Evolutionary conservation across 2,329 filamentous ascomycete species (phyloP), one percentile per base, ranked within the genome.

Genomic region (Ophiocordyceps camponoti-leonardi): DNA sequence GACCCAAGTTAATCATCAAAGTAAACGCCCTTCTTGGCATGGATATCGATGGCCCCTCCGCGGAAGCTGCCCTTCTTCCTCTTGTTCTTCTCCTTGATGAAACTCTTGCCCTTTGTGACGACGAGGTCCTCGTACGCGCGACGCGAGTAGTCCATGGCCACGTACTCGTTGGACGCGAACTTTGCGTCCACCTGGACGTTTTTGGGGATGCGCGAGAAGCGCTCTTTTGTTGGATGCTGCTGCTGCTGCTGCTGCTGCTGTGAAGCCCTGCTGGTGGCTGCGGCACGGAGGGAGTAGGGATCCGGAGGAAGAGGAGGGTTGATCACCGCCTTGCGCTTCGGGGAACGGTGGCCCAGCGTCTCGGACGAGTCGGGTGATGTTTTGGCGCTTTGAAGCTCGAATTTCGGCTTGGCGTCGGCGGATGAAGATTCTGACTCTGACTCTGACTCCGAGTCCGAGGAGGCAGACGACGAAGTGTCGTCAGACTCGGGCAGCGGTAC

Each of bases 1-100:
- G 14, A 23, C 18, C 26, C 5, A 8, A 16, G 55, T 66, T 76
- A 94, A 56, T 94, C 85, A 2, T 95, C 87, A 64, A 98, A 98
- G 68, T 94, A 95, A 68, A 94, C 83, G 48, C 85, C 83, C 65
- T 90, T 88, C 51, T 83, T 82, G 19, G 81, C 79, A 14, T 73
- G 66, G 45, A 90, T 83, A 60, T 98, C 88, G 56, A 98, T 94
- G 45, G 74, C 65, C 7, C 92, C 92, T 41, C 92, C 92, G 43
- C 83, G 79, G 72, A 94, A 98, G 52, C 82, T 86, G 44, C 92
- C 92, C 54, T 79, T 74, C 73, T 87, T 88, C 75, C 87, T 92
- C 73, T 98, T 98, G 68, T 98, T 98, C 79, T 98, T 98, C 71
- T 96, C 92, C 72, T 98, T 98, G 49, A 90, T 96, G 67, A 98